A percentile compares a stretch with the other conserved stretches of the same genome.
Conservation (phyloP, 257 asterid species). For the Plantago major region DNA sequence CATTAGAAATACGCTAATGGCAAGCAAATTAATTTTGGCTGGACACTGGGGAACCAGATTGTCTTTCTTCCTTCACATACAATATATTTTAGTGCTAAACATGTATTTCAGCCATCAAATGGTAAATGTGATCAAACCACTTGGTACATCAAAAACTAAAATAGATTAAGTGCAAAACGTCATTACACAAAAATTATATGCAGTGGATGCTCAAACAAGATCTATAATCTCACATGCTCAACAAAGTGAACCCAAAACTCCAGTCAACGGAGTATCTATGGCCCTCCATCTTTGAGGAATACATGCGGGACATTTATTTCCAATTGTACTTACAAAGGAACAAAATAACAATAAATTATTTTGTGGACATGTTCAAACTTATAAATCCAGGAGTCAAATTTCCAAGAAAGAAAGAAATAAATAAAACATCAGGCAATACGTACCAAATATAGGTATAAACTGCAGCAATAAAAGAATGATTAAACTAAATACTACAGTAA, state of each 20-base stretch:
- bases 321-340: no score
- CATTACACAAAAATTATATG: not conserved
- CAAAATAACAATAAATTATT: conserved; percentile 9
- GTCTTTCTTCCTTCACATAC: no score
- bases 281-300: not conserved
- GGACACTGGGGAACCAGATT: no score
- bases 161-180: no score
- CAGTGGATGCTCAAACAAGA: not conserved
- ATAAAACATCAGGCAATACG: conserved; percentile 4
- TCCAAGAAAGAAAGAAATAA: conserved; percentile 5
- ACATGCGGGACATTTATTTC: conserved; percentile 1
- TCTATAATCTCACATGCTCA: conserved; percentile 6
- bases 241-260: not conserved
- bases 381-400: conserved; percentile 1
- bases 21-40: no score
- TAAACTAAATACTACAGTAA: conserved; percentile 6
- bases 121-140: no score
- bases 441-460: not conserved
- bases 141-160: no score
- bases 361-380: conserved; percentile 1
- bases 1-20: no score
- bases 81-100: no score
- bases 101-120: no score
- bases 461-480: conserved; percentile 16
- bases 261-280: no score